phyloP scores from a whole-genome alignment of 805 yeast genomes.

The Metschnikowia gelsemii region DNA sequence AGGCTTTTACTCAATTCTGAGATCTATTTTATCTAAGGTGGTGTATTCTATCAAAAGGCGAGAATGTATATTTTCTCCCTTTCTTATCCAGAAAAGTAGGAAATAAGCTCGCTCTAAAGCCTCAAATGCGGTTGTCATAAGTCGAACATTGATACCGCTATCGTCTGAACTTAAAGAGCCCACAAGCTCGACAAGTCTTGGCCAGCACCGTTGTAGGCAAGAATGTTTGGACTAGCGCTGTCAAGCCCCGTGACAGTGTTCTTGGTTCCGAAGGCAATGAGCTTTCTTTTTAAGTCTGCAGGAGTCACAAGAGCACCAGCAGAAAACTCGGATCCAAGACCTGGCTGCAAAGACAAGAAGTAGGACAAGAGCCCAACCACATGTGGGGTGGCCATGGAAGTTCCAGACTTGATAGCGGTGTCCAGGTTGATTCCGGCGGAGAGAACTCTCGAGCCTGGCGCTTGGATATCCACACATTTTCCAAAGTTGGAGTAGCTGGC shows the following conservation, averaged over 20 bases:
- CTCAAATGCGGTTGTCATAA: not conserved
- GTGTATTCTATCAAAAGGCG: too few relatives aligned
- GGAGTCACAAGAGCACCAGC: constrained; percentile 47
- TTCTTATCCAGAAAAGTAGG: too few relatives aligned
- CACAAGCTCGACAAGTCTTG: too few relatives aligned
- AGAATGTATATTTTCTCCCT: too few relatives aligned
- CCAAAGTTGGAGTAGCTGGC: constrained; percentile 96
- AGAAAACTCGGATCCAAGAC: constrained; percentile 16
- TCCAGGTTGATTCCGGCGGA: constrained; percentile 36
- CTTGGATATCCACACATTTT: constrained; percentile 91
- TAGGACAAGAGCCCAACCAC: constrained; percentile 64
- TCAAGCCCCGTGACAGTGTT: constrained; percentile 48
- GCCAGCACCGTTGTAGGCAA: constrained; percentile 39
- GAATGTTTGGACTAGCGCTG: constrained; percentile 59
- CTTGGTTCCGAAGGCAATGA: constrained; percentile 46
- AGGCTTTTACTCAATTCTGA: too few relatives aligned
- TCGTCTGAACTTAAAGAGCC: too few relatives aligned
- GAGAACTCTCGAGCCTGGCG: constrained; percentile 88
- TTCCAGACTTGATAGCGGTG: constrained; percentile 51
- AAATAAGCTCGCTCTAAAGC: not conserved
- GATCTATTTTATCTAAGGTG: too few relatives aligned
- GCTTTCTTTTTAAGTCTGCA: constrained; percentile 36
- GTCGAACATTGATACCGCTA: too few relatives aligned
- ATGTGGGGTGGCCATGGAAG: constrained; percentile 78
- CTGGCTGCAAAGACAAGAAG: constrained; percentile 34